Percentiles rank a stretch among this genome's conserved stretches.
These are phyloP conservation scores for Helminthosporium solani DNA, from an alignment of 2,329 filamentous ascomycete species.

Conservation along the genomic window DNA sequence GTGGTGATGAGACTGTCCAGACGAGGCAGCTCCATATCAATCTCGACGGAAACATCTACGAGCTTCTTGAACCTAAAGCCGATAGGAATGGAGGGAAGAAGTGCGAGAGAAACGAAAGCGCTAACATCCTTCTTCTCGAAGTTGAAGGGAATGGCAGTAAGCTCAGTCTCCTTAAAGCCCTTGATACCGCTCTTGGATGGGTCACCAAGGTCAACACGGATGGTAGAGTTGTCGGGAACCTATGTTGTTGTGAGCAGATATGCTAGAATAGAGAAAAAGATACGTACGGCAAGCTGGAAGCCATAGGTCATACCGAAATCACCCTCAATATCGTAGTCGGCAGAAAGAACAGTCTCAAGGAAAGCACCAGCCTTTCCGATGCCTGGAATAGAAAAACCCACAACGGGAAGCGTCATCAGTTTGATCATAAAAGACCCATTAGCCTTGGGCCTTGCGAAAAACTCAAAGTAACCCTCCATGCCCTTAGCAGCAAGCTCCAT, in stretches of 20 bases:
- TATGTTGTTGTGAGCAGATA: conserved; percentile 1
- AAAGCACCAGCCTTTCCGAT: conserved; percentile 40
- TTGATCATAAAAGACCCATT: conserved; percentile 25
- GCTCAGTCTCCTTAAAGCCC: conserved; percentile 31
- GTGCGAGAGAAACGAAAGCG: conserved; percentile 30
- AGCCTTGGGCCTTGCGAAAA: conserved; percentile 28
- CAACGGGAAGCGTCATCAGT: conserved; percentile 27
- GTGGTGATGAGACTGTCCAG: conserved; percentile 31
- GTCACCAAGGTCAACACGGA: conserved; percentile 32
- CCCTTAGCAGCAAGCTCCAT: conserved; percentile 33
- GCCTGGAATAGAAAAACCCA: conserved; percentile 38
- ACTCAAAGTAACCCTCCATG: conserved; percentile 37
- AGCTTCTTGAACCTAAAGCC: conserved; percentile 36
- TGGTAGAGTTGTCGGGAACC: conserved; percentile 32
- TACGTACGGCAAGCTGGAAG: conserved; percentile 38
- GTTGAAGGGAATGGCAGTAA: conserved; percentile 37
- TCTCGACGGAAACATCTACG: conserved; percentile 27
- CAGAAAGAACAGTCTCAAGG: conserved; percentile 31
- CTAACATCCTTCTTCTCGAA: conserved; percentile 29
- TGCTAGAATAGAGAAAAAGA: no score
- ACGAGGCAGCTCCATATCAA: conserved; percentile 36
- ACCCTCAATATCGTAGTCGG: conserved; percentile 29
- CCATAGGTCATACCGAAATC: conserved; percentile 39
- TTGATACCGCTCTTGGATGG: conserved; percentile 23
- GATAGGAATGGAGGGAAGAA: conserved; percentile 37